phyloP scores from a whole-genome alignment of 2,329 filamentous ascomycete species.

The Aspergillus spinulosporus region DNA sequence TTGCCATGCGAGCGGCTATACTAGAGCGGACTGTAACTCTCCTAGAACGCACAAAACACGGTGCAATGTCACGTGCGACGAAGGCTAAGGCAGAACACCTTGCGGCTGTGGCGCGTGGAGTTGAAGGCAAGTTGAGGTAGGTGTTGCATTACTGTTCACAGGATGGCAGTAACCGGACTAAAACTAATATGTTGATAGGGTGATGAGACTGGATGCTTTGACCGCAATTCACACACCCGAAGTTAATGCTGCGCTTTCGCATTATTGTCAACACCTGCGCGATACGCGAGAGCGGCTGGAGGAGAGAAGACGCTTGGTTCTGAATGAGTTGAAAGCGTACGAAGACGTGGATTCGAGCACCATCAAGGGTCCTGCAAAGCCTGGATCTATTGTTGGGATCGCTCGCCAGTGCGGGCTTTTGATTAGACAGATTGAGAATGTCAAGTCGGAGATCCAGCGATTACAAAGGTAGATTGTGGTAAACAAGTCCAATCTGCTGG shows the following conservation, averaged over 20 bases:
- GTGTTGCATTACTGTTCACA: slow-evolving; percentile 5
- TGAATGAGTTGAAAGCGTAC: slow-evolving; percentile 38
- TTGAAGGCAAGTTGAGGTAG: slow-evolving; percentile 43
- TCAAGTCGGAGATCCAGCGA: slow-evolving; percentile 30
- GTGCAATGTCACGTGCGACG: slow-evolving; percentile 36
- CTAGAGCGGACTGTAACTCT: slow-evolving; percentile 41
- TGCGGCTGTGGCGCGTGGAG: slow-evolving; percentile 37
- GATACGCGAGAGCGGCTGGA: slow-evolving; percentile 33
- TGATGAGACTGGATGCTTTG: slow-evolving; percentile 39
- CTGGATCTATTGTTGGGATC: slow-evolving; percentile 37
- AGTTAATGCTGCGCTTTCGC: slow-evolving; percentile 32
- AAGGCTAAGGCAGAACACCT: slow-evolving; percentile 44
- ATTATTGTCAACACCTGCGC: slow-evolving; percentile 37
- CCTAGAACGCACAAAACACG: slow-evolving; percentile 44
- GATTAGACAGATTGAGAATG: slow-evolving; percentile 38
- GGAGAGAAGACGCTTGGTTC: slow-evolving; percentile 30
- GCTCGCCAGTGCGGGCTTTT: slow-evolving; percentile 41
- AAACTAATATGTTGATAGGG: slow-evolving; percentile 24
- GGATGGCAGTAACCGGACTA: background rate
- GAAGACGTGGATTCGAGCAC: slow-evolving; percentile 29
- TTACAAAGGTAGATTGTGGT: slow-evolving; percentile 18
- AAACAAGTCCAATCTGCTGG: background rate
- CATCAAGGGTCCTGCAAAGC: slow-evolving; percentile 11
- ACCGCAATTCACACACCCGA: slow-evolving; percentile 42
- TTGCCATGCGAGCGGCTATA: slow-evolving; percentile 34